phyloP scores from a whole-genome alignment of 225 moss, liverwort and hornwort species.

The Pleurozium schreberi region DNA sequence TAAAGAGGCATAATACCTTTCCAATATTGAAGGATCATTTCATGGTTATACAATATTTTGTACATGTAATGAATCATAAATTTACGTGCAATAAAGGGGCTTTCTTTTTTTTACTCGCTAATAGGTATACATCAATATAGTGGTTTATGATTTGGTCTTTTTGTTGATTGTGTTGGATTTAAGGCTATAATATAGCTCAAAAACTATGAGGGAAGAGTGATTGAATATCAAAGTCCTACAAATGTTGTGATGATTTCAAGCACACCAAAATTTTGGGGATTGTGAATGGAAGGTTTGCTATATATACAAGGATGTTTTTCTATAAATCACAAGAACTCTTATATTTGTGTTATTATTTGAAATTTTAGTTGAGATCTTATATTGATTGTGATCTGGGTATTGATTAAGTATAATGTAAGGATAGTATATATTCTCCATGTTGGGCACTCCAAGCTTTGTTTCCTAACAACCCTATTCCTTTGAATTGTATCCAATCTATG shows the following conservation, averaged over 20 bases:
- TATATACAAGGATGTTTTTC: fast-evolving
- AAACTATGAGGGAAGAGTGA: neutral
- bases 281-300: fast-evolving
- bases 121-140: neutral
- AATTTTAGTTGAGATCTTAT: neutral
- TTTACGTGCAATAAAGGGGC: no score
- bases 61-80: no score
- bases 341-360: no score
- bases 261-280: neutral
- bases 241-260: neutral
- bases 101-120: no score
- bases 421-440: neutral
- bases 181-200: neutral
- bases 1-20: no score
- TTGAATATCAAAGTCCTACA: neutral
- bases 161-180: neutral
- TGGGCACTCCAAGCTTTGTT: neutral
- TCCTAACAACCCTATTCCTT: neutral
- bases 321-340: neutral
- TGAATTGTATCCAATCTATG: fast-evolving
- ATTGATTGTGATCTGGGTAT: neutral
- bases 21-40: no score
- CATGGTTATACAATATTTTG: no score
- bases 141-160: neutral
- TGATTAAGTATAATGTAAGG: neutral